These are phyloP conservation scores for Waltergamsia citrina DNA, from an alignment of 2,329 filamentous ascomycete genomes.

Conservation along the genomic window DNA sequence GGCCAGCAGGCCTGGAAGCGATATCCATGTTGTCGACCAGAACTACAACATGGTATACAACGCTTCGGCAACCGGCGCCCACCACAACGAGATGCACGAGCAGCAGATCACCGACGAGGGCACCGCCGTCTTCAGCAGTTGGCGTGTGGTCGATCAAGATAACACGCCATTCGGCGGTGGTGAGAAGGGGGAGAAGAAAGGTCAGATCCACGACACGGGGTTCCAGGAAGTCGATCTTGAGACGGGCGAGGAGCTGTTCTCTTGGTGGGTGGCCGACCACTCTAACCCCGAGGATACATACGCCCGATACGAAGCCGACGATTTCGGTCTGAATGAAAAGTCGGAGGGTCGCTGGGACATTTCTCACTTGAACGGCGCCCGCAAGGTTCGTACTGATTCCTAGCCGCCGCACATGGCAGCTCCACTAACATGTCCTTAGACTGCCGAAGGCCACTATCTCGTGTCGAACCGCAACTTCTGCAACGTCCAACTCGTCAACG, in stretches of 20 bases:
- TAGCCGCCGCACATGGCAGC: too few species aligned
- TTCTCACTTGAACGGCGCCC: constrained; percentile 26
- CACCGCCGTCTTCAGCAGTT: constrained; percentile 31
- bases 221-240: constrained; percentile 28
- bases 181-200: constrained; percentile 16
- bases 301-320: constrained; percentile 15
- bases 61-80: constrained; percentile 23
- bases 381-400: constrained; percentile 20
- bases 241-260: constrained; percentile 24
- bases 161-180: constrained; percentile 20
- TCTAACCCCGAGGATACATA: constrained; percentile 15
- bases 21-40: constrained; percentile 19
- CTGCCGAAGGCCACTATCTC: constrained; percentile 23
- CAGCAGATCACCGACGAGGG: constrained; percentile 28
- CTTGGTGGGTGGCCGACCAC: constrained; percentile 23
- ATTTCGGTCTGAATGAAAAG: constrained; percentile 17
- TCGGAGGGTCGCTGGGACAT: constrained; percentile 19
- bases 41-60: constrained; percentile 26
- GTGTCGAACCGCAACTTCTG: constrained; percentile 22
- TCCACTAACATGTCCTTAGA: constrained; percentile 7
- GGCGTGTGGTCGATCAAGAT: constrained; percentile 21
- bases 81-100: constrained; percentile 30
- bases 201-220: constrained; percentile 21
- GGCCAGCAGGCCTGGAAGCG: constrained; percentile 19
- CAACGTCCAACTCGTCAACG: constrained; percentile 17